Evolutionary conservation across 495 filamentous ascomycete species (phyloP), one percentile per base, ranked within the genome.

Genomic region (Neurospora intermedia): DNA sequence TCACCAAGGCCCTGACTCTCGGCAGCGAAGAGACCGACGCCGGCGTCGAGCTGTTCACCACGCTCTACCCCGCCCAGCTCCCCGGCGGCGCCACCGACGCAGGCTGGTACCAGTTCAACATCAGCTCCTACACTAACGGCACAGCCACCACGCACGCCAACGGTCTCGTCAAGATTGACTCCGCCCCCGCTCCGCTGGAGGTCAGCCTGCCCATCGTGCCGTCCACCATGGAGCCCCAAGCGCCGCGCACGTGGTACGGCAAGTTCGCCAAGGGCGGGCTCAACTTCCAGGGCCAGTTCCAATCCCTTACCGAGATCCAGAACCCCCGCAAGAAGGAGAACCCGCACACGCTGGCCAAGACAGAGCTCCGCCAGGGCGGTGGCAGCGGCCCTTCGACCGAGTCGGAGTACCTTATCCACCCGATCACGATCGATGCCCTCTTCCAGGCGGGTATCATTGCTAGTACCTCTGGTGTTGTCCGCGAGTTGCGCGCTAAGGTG

Each of bases 381-480:
- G 74, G n/a, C n/a, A 69, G 8, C 48, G 62, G 11, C 20, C 77
- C 0, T 71, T 78, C 15, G 79, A 73, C 41, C 71, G 74, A 35
- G 75, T 81, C 43, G 74, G 79, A 54, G 66, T 77, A 23, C 23
- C 73, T 81, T 62, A 78, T 85, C 42, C 84, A 85, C 46, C 84
- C 84, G 4, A 76, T 77, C 0, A 72, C 82, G 39, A 76, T 86
- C 2, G 84, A 85, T 75, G 76, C 76, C 8, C 77, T 76, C 7
- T 80, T 85, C 71, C 84, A 86, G 35, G 39, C 69, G 3, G 73
- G 77, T 11, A 39, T 80, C 15, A 72, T 72, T n/a, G 77, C 75
- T 5, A 76, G 73, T 38, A 75, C 77, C 10, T 71, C 69, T 2
- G 76, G 76, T 4, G 59, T 81, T 4, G 66, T 73, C 6, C 31